Conservation (phyloP, 257 asterid species). For the Solanum bulbocastanum region DNA sequence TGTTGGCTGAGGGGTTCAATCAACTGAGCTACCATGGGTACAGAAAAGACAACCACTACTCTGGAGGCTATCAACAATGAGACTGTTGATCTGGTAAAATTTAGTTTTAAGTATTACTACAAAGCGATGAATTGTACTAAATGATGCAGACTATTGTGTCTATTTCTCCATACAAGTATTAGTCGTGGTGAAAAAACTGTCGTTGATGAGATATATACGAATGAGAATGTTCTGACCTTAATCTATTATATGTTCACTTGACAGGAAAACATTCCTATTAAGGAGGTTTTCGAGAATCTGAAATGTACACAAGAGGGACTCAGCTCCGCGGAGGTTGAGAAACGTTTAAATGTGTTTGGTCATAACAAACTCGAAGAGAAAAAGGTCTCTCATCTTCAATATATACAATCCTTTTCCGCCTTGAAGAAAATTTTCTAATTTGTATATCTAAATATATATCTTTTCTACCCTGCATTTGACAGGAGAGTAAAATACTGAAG, state of each 20-base stretch:
- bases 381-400: conserved; percentile 6
- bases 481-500: conserved; percentile 25
- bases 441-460: background rate
- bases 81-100: conserved; percentile 19
- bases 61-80: conserved; percentile 20
- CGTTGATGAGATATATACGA: background rate
- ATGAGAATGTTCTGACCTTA: background rate
- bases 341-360: conserved; percentile 15
- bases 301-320: conserved; percentile 19
- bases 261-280: conserved; percentile 23
- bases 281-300: conserved; percentile 20
- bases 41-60: conserved; percentile 3
- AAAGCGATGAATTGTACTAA: background rate
- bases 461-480: background rate
- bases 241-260: background rate
- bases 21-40: background rate
- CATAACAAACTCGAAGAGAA: conserved; percentile 27
- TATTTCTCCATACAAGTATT: background rate
- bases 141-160: background rate
- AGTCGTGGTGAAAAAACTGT: background rate
- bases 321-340: conserved; percentile 8
- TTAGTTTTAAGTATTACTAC: background rate
- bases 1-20: background rate
- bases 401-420: background rate
- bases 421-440: background rate